Percentiles rank a stretch among this genome's conserved stretches.
Evolutionary conservation across 2,329 filamentous ascomycete genomes (phyloP).

Genomic region (Alternaria arborescens): DNA sequence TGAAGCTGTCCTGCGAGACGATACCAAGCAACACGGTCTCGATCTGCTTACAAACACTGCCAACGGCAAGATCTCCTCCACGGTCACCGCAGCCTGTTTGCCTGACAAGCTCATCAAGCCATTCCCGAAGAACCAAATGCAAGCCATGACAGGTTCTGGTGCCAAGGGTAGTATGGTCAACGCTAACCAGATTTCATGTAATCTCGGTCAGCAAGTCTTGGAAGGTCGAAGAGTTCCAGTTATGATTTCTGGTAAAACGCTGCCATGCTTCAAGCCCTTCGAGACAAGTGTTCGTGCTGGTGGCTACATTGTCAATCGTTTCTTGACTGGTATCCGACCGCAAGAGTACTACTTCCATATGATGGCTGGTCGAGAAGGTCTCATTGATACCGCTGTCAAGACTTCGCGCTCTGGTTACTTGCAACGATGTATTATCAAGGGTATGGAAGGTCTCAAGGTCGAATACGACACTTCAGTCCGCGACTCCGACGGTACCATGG

Average conservation of each 20-base stretch:
- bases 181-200: conserved; percentile 96
- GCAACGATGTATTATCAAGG: conserved; percentile 96
- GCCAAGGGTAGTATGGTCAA: conserved; percentile 95
- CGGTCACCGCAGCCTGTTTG: conserved; percentile 80
- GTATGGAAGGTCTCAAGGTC: conserved; percentile 93
- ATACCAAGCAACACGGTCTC: conserved; percentile 88
- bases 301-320: conserved; percentile 93
- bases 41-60: conserved; percentile 84
- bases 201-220: conserved; percentile 93
- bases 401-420: conserved; percentile 96
- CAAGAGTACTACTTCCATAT: conserved; percentile 99
- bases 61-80: conserved; percentile 75
- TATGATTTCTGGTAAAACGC: conserved; percentile 96
- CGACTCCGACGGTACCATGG: conserved; percentile 89
- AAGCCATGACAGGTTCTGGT: conserved; percentile 96
- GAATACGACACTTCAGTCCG: conserved; percentile 94
- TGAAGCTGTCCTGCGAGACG: conserved; percentile 89
- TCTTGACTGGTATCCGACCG: conserved; percentile 95
- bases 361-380: conserved; percentile 97
- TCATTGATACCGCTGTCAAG: conserved; percentile 99
- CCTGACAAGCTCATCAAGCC: conserved; percentile 85
- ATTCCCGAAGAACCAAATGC: conserved; percentile 98
- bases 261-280: conserved; percentile 92
- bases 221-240: conserved; percentile 93
- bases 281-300: conserved; percentile 89